Base-by-base conservation (phyloP, 169 alveolate genomes). In the Besnoitia besnoiti region DNA sequence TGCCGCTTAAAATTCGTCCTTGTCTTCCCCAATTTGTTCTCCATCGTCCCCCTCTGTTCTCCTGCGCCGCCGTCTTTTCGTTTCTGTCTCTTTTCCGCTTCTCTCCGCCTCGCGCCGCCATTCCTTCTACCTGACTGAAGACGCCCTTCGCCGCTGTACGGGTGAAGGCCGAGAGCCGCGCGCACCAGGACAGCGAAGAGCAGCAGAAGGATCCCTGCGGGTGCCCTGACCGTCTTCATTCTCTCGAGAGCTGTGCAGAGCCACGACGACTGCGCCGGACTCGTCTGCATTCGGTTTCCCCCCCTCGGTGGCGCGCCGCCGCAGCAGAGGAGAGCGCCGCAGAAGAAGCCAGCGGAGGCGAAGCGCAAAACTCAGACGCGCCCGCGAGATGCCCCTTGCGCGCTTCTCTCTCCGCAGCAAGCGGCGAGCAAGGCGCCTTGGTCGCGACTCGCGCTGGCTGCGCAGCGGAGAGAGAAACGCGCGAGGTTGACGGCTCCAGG, bases 91-190 rank as follows among this genome's bases (percentile, higher is more conserved):
- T 33, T 19, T 73, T 73, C 82, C n/a, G 16, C 44, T 73, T 30
- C 44, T 73, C 21, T 16, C 7, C 82, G 14, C 46, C 82, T 5
- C 24, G 8, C 24, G 39, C 46, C 44, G 3, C 47, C 46, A 16
- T 21, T 10, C 14, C 82, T 73, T 2, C n/a, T n/a, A 73, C 82
- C 82, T 30, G 46, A 2, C n/a, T 73, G 39, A 24, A 73, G 16
- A 19, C 46, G 47, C 16, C 82, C 82, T 30, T 73, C 82, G 14
- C 82, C 82, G 46, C 82, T 73, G 46, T 73, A 73, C 24, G 82
- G 82, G 21, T 73, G 46, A 30, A 73, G 46, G 14, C 82, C 82
- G 16, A 73, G 4, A 10, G 82, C 39, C 16, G 82, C 82, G 27
- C 82, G 39, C 44, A 73, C 44, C 39, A 73, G 46, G 46, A 73